Conservation (phyloP, 2,329 filamentous ascomycete genomes). For the Penicillium vulpinum region DNA sequence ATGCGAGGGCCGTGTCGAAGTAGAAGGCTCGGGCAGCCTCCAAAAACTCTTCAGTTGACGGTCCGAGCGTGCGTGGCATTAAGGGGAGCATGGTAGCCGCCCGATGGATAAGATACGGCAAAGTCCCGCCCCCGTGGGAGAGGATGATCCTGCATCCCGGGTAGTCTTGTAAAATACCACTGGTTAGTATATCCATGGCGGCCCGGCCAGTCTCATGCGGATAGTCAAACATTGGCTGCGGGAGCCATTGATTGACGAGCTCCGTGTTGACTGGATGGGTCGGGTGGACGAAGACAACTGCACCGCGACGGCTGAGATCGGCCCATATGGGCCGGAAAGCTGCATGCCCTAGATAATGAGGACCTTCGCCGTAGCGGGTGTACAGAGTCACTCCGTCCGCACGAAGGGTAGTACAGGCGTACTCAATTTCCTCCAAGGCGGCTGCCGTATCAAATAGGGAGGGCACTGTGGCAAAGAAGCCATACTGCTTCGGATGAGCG, state of each 20-base stretch:
- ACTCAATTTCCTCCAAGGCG: neutral
- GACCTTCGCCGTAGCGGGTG: neutral
- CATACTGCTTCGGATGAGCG: neutral
- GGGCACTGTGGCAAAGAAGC: neutral
- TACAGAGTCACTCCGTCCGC: neutral
- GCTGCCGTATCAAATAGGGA: neutral
- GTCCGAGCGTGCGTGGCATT: neutral
- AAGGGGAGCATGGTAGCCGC: neutral
- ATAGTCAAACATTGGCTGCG: neutral
- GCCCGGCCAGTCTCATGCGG: neutral
- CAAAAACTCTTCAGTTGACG: neutral
- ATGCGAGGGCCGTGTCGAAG: neutral
- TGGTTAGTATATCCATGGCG: neutral
- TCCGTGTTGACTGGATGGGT: neutral
- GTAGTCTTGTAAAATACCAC: slow-evolving; percentile 19
- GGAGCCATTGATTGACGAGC: neutral
- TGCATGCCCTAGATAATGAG: neutral
- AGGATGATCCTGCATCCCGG: slow-evolving; percentile 49
- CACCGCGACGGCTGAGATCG: neutral
- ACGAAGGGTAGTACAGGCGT: neutral
- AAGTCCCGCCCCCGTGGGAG: slow-evolving; percentile 49
- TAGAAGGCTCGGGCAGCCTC: neutral
- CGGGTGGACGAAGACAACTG: neutral
- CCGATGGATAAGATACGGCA: slow-evolving; percentile 34
- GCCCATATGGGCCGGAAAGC: neutral